A percentile compares a stretch with the other conserved stretches of the same genome.
Conservation (phyloP, 2,329 filamentous ascomycete species). For the Aspergillaceae sp. region DNA sequence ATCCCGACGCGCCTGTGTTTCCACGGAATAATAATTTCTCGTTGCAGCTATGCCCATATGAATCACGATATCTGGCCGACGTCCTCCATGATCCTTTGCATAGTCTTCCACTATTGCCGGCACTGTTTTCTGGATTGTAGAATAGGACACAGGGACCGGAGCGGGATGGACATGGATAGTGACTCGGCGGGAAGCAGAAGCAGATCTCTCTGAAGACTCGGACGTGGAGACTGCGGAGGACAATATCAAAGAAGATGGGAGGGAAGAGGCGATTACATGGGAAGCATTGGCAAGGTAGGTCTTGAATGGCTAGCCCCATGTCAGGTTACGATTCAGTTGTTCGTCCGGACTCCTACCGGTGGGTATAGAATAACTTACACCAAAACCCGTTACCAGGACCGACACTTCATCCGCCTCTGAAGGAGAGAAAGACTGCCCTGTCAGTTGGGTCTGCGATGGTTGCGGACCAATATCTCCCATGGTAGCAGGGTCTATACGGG, state of each 20-base stretch:
- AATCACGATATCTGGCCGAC: conserved; percentile 55
- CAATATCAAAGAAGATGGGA: conserved; percentile 57
- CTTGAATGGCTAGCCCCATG: conserved; percentile 58
- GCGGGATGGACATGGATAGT: conserved; percentile 48
- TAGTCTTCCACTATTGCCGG: conserved; percentile 52
- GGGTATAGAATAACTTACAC: conserved; percentile 16
- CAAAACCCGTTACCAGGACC: conserved; percentile 30
- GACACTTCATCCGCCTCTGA: conserved; percentile 21
- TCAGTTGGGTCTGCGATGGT: neutral
- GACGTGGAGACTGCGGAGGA: conserved; percentile 6
- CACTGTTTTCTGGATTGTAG: conserved; percentile 53
- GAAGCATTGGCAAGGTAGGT: conserved; percentile 68
- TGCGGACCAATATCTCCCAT: conserved; percentile 28
- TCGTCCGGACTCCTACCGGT: too few species aligned
- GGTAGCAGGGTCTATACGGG: neutral
- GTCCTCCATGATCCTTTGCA: conserved; percentile 30
- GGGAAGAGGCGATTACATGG: conserved; percentile 62
- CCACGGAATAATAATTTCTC: conserved; percentile 59
- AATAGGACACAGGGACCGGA: conserved; percentile 64
- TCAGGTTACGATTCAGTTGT: conserved; percentile 1
- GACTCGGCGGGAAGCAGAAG: conserved; percentile 22
- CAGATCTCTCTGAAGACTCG: conserved; percentile 7
- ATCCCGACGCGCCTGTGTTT: conserved; percentile 61
- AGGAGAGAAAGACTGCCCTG: conserved; percentile 4
- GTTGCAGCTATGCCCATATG: conserved; percentile 73